Conservation (phyloP, 1,284 basidiomycete species). For the Fomitopsis schrenkii region DNA sequence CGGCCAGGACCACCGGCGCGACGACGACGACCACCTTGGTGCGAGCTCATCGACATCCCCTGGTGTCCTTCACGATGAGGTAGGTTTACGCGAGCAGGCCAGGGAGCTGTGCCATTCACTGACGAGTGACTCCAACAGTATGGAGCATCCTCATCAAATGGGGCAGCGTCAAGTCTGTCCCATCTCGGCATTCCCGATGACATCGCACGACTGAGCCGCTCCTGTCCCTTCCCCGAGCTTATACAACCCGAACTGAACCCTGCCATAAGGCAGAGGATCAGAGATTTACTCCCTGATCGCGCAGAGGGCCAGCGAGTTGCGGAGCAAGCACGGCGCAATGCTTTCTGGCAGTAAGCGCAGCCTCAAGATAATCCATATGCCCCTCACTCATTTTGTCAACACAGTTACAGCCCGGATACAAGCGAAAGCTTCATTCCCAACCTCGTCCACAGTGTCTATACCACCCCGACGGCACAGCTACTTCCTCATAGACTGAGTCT, state of each 20-base stretch:
- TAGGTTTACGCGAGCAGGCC: not conserved
- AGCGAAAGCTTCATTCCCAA: slow-evolving; percentile 64
- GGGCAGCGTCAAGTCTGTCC: slow-evolving; percentile 3
- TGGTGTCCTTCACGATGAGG: slow-evolving; percentile 9
- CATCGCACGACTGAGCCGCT: slow-evolving; percentile 53
- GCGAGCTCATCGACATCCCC: slow-evolving; percentile 8
- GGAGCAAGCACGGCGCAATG: slow-evolving; percentile 56
- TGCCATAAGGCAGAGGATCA: slow-evolving; percentile 50
- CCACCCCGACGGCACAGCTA: slow-evolving; percentile 46
- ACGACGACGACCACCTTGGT: slow-evolving; percentile 12
- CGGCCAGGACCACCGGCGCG: slow-evolving; percentile 20
- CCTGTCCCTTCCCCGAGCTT: slow-evolving; percentile 61
- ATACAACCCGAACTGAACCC: slow-evolving; percentile 40
- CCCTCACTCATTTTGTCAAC: slow-evolving; percentile 11
- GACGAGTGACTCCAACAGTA: not conserved
- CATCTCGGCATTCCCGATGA: slow-evolving; percentile 39
- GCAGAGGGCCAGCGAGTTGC: slow-evolving; percentile 54
- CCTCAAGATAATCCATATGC: slow-evolving; percentile 6
- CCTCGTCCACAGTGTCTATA: slow-evolving; percentile 61
- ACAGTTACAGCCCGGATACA: slow-evolving; percentile 61
- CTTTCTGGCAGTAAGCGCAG: slow-evolving; percentile 63
- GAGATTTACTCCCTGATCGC: slow-evolving; percentile 52
- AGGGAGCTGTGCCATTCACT: not conserved
- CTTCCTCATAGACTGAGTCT: slow-evolving; percentile 59
- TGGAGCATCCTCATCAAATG: not conserved